Conservation (phyloP, 1,284 basidiomycete species). For the Ustilago nuda region DNA sequence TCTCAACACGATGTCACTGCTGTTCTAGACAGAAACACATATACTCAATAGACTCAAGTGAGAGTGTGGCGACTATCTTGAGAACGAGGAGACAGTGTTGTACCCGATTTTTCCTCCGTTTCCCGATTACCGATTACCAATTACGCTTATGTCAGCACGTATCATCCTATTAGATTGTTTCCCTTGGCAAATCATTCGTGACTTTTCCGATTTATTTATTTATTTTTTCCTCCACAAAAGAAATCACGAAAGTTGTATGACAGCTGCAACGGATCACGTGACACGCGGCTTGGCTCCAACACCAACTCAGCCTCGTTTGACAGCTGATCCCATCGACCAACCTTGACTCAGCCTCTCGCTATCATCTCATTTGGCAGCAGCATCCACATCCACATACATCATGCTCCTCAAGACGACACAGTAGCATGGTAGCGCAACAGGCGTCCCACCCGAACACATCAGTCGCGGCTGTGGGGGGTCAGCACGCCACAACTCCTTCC, state of each 20-base stretch:
- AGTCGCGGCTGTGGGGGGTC: not conserved
- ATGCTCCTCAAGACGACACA: not conserved
- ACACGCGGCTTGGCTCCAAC: not conserved
- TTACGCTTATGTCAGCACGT: too few relatives aligned
- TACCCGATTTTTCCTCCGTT: too few relatives aligned
- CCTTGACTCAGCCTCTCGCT: not conserved
- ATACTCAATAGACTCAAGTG: too few relatives aligned
- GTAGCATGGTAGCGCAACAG: slow-evolving; percentile 2
- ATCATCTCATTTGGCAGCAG: not conserved
- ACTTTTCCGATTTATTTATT: not conserved
- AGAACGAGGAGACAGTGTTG: too few relatives aligned
- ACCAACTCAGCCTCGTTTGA: slow-evolving; percentile 2
- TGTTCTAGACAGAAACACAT: too few relatives aligned
- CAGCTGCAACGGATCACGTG: not conserved
- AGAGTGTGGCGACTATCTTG: too few relatives aligned
- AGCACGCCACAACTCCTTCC: slow-evolving; percentile 9
- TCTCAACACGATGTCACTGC: too few relatives aligned
- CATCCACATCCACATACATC: not conserved
- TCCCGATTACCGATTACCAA: too few relatives aligned
- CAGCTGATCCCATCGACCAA: not conserved
- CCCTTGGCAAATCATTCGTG: not conserved
- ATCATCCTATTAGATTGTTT: too few relatives aligned
- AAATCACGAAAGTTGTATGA: slow-evolving; percentile 1
- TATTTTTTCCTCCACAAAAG: slow-evolving; percentile 6
- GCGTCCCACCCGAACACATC: slow-evolving; percentile 1